phyloP scores from a whole-genome alignment of 2,329 filamentous ascomycete species.

The Pseudocercospora vitis region DNA sequence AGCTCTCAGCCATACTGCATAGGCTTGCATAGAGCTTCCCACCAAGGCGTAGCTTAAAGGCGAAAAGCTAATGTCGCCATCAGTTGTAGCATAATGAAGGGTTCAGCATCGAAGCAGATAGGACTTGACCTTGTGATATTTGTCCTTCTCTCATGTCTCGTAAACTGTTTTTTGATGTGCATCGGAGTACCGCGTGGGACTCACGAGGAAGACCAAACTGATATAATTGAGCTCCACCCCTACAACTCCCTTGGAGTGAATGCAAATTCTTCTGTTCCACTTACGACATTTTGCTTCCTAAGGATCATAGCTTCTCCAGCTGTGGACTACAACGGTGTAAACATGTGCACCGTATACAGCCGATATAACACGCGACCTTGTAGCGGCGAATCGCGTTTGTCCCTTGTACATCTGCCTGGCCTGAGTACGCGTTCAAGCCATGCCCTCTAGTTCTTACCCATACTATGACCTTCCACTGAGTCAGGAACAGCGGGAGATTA shows the following conservation, averaged over 20 bases:
- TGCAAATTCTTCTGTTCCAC: too few species aligned
- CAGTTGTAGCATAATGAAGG: slow-evolving; percentile 3
- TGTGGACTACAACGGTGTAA: too few species aligned
- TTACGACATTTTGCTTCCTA: too few species aligned
- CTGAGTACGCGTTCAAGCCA: not conserved
- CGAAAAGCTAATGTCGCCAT: not conserved
- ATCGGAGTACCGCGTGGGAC: too few species aligned
- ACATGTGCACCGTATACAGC: not conserved
- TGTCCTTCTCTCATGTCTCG: not conserved
- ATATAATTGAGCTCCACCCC: too few species aligned
- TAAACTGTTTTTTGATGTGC: too few species aligned
- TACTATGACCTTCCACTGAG: not conserved
- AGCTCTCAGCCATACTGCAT: not conserved
- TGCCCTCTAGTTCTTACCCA: not conserved
- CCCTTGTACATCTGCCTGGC: not conserved
- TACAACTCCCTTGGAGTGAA: too few species aligned
- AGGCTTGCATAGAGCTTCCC: not conserved
- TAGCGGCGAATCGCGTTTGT: not conserved
- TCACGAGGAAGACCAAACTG: too few species aligned
- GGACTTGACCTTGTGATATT: not conserved
- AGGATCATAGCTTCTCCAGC: too few species aligned
- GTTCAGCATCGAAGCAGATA: not conserved
- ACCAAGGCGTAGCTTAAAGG: not conserved
- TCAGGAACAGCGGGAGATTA: not conserved
- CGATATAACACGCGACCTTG: not conserved